Percentiles rank a stretch among this genome's conserved stretches.
Conservation (phyloP, 495 filamentous ascomycete species). For the Neurospora sp. region DNA sequence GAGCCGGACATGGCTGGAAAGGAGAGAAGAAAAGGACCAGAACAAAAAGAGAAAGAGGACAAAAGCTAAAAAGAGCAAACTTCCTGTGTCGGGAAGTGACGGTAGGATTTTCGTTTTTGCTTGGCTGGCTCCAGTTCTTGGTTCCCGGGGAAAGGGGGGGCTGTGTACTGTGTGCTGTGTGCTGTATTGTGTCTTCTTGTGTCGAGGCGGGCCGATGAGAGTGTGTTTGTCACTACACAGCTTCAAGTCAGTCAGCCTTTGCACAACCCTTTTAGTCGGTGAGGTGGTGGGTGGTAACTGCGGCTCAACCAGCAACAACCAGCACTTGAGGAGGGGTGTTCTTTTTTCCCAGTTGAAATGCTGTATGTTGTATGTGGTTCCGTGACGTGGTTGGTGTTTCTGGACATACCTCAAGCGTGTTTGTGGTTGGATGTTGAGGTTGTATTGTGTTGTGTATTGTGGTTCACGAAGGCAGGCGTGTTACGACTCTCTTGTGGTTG, state of each 20-base stretch:
- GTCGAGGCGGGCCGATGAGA: background rate
- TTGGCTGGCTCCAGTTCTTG: background rate
- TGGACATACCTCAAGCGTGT: background rate
- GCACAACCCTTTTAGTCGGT: background rate
- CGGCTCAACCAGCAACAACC: background rate
- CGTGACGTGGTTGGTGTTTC: background rate
- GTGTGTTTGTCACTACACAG: background rate
- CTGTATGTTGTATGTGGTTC: background rate
- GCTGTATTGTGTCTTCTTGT: background rate
- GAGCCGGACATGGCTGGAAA: background rate
- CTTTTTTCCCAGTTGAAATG: background rate
- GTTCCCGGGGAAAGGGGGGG: background rate
- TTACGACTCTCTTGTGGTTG: background rate
- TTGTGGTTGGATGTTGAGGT: background rate
- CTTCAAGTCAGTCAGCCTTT: background rate
- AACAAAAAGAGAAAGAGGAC: background rate
- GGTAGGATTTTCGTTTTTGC: background rate
- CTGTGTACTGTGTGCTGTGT: background rate
- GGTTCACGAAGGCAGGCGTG: background rate
- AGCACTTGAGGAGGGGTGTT: background rate
- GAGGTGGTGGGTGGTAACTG: background rate
- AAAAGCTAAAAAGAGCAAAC: background rate
- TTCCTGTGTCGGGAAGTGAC: background rate
- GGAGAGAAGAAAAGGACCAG: background rate
- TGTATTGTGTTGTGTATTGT: background rate